phyloP scores from a whole-genome alignment of 1,284 basidiomycete species.

The Neolentinus lepideus region DNA sequence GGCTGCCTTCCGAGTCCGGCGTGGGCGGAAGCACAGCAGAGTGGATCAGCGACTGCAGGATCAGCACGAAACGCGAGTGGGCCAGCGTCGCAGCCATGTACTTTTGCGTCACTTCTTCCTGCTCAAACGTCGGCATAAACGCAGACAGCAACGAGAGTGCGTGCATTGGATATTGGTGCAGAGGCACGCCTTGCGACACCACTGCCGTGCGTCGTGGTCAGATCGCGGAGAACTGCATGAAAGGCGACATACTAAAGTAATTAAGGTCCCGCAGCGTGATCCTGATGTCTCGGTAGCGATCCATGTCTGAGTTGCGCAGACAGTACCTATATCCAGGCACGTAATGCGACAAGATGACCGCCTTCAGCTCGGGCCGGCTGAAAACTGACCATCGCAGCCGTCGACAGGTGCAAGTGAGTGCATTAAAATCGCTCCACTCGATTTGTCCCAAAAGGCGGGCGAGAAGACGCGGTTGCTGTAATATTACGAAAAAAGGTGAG shows the following conservation, averaged over 20 bases:
- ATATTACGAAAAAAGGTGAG: slow-evolving; percentile 16
- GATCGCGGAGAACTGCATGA: slow-evolving; percentile 7
- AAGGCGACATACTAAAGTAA: slow-evolving; percentile 45
- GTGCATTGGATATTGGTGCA: slow-evolving; percentile 53
- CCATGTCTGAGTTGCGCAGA: slow-evolving; percentile 31
- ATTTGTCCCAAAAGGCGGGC: slow-evolving; percentile 32
- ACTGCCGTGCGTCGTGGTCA: slow-evolving; percentile 30
- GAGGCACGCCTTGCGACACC: slow-evolving; percentile 49
- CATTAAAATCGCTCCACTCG: slow-evolving; percentile 47
- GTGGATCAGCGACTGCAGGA: slow-evolving; percentile 64
- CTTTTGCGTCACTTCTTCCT: slow-evolving; percentile 28
- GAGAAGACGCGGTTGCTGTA: slow-evolving; percentile 36
- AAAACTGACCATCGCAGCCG: slow-evolving; percentile 36
- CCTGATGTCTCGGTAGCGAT: slow-evolving; percentile 36
- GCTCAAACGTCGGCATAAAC: slow-evolving; percentile 24
- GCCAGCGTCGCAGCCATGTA: slow-evolving; percentile 44
- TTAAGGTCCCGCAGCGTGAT: slow-evolving; percentile 52
- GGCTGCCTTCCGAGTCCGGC: slow-evolving; percentile 34
- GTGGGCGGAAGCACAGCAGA: slow-evolving; percentile 38
- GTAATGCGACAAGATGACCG: slow-evolving; percentile 50
- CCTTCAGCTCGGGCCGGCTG: slow-evolving; percentile 28
- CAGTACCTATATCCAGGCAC: slow-evolving; percentile 49
- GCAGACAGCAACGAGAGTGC: slow-evolving; percentile 44
- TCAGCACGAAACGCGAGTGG: slow-evolving; percentile 67
- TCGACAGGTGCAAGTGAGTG: slow-evolving; percentile 43